A percentile compares a stretch with the other conserved stretches of the same genome.
Evolutionary conservation across 148 eudicot genomes (phyloP).

Genomic region (Chenopodium album): DNA sequence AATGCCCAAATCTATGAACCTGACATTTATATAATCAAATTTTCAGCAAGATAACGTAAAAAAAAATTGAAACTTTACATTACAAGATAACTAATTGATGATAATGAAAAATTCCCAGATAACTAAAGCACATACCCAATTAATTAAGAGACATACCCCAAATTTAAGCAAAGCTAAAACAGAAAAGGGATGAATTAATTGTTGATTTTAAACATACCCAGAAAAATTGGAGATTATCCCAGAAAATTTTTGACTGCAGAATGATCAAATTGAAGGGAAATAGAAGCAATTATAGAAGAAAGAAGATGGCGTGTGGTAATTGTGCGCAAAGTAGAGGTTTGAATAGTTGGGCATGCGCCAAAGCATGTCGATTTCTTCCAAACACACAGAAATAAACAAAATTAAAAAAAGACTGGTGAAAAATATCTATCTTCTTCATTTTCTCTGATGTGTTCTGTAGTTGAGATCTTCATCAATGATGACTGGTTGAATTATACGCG

Average conservation of each 20-base stretch:
- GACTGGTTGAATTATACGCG: background rate
- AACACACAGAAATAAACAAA: background rate
- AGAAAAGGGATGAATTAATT: background rate
- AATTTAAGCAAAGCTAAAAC: background rate
- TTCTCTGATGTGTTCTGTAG: background rate
- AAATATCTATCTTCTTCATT: conserved; percentile 13
- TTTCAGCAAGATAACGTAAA: background rate
- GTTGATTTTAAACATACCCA: conserved; percentile 16
- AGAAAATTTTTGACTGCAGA: conserved; percentile 3
- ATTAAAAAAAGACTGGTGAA: background rate
- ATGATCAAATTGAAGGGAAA: background rate
- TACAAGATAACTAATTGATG: too few relatives aligned
- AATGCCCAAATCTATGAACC: background rate
- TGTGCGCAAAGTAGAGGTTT: conserved; percentile 59
- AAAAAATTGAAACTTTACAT: background rate
- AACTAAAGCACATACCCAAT: too few relatives aligned
- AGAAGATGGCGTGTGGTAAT: conserved; percentile 40
- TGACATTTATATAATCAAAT: too few relatives aligned
- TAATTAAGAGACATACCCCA: too few relatives aligned
- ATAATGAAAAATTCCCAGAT: too few relatives aligned
- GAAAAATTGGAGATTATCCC: background rate
- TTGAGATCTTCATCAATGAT: background rate
- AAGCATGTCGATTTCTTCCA: conserved; percentile 42
- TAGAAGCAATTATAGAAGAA: background rate
- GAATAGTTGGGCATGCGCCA: conserved; percentile 51